Evolutionary conservation across 176 grass and related monocot species (phyloP).

Genomic region (Pontederia paniculata): DNA sequence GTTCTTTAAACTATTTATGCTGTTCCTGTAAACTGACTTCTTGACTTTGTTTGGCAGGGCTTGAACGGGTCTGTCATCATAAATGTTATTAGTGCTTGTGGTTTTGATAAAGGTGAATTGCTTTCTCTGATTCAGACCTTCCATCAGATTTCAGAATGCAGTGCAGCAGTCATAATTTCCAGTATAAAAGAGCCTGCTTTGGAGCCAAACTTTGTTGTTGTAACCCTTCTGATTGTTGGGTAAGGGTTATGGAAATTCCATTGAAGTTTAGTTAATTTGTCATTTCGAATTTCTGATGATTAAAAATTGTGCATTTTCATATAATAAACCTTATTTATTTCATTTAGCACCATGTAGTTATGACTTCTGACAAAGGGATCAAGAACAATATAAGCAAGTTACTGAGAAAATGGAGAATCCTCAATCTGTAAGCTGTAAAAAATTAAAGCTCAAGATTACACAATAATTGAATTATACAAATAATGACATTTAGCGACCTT

Average conservation of each 20-base stretch:
- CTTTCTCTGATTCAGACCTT: conserved; percentile 45
- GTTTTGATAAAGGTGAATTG: conserved; percentile 63
- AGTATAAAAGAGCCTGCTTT: conserved; percentile 60
- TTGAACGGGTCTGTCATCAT: conserved; percentile 58
- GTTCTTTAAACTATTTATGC: not conserved
- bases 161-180: conserved; percentile 67
- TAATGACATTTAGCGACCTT: no score
- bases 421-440: no score
- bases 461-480: no score
- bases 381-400: no score
- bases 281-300: not conserved
- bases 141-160: conserved; percentile 49
- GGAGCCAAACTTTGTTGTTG: conserved; percentile 68
- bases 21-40: not conserved
- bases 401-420: no score
- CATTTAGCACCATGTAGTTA: not conserved
- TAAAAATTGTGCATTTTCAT: not conserved
- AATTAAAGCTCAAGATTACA: no score
- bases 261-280: not conserved
- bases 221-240: conserved; percentile 65
- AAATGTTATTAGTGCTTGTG: conserved; percentile 47
- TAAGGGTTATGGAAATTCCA: conserved; percentile 28
- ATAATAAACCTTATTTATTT: not conserved
- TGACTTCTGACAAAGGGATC: no score
- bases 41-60: conserved; percentile 29